Evolutionary conservation across 2,329 filamentous ascomycete genomes (phyloP).

Genomic region (Neonectria ditissima): DNA sequence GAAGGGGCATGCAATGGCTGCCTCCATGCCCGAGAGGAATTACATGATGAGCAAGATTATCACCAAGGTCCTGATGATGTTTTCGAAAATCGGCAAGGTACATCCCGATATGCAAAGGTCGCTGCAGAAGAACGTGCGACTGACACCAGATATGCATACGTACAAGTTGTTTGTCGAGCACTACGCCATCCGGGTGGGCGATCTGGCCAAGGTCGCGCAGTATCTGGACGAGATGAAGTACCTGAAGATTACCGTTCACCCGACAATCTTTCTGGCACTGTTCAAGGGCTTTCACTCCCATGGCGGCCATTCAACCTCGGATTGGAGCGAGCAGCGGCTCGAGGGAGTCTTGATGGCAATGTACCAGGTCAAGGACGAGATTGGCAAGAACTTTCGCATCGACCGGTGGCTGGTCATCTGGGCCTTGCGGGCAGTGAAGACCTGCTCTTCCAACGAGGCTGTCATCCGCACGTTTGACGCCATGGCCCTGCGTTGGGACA

Average conservation of each 20-base stretch:
- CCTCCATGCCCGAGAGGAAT: slow-evolving; percentile 57
- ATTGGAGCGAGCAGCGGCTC: slow-evolving; percentile 80
- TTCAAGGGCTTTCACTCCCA: slow-evolving; percentile 85
- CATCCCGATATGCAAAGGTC: slow-evolving; percentile 65
- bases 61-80: slow-evolving; percentile 68
- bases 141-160: slow-evolving; percentile 81
- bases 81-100: slow-evolving; percentile 64
- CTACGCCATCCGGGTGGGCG: slow-evolving; percentile 75
- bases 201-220: slow-evolving; percentile 76
- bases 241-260: slow-evolving; percentile 76
- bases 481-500: slow-evolving; percentile 61
- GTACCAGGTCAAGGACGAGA: slow-evolving; percentile 63
- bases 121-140: slow-evolving; percentile 72
- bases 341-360: slow-evolving; percentile 76
- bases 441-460: slow-evolving; percentile 63
- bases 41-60: slow-evolving; percentile 63
- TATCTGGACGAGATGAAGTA: slow-evolving; percentile 84
- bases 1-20: slow-evolving; percentile 59
- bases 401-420: slow-evolving; percentile 72
- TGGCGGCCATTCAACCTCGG: slow-evolving; percentile 71
- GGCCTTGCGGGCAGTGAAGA: slow-evolving; percentile 72
- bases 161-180: slow-evolving; percentile 84
- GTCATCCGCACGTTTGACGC: slow-evolving; percentile 67
- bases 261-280: slow-evolving; percentile 81
- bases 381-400: slow-evolving; percentile 61